Evolutionary conservation across 2,329 filamentous ascomycete genomes (phyloP).

Genomic region (Pseudogymnoascus verrucosus): DNA sequence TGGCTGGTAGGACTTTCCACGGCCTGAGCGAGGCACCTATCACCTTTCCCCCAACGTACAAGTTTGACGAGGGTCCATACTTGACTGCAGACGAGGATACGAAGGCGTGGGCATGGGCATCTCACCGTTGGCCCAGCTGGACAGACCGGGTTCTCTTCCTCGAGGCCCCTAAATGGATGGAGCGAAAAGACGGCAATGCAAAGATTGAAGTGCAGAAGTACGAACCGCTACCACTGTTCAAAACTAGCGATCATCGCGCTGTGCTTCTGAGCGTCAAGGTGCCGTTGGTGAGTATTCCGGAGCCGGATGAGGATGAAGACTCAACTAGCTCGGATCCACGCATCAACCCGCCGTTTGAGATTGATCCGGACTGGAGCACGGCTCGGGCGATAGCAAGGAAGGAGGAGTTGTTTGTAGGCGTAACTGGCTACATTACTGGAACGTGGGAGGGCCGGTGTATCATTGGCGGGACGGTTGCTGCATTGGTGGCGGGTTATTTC

Average conservation of each 20-base stretch:
- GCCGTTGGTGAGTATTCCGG: conserved; percentile 41
- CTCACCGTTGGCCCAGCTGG: conserved; percentile 84
- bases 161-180: conserved; percentile 48
- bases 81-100: conserved; percentile 32
- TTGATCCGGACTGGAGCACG: conserved; percentile 49
- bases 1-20: conserved; percentile 64
- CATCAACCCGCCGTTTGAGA: conserved; percentile 44
- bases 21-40: conserved; percentile 68
- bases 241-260: conserved; percentile 80
- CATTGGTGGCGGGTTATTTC: conserved; percentile 24
- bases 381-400: conserved; percentile 45
- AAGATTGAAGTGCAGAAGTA: conserved; percentile 56
- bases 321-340: conserved; percentile 29
- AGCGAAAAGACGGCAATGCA: conserved; percentile 30
- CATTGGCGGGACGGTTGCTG: conserved; percentile 23
- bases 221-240: conserved; percentile 65
- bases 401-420: conserved; percentile 52
- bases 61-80: conserved; percentile 52
- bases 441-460: conserved; percentile 26
- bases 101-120: conserved; percentile 63
- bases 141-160: conserved; percentile 84
- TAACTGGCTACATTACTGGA: conserved; percentile 37
- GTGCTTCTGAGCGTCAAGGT: conserved; percentile 67
- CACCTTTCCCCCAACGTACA: conserved; percentile 86
- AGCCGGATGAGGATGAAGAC: conserved; percentile 27